These are phyloP conservation scores for Fusarium sambucinum DNA, from an alignment of 2,329 filamentous ascomycete species.

Conservation along the genomic window DNA sequence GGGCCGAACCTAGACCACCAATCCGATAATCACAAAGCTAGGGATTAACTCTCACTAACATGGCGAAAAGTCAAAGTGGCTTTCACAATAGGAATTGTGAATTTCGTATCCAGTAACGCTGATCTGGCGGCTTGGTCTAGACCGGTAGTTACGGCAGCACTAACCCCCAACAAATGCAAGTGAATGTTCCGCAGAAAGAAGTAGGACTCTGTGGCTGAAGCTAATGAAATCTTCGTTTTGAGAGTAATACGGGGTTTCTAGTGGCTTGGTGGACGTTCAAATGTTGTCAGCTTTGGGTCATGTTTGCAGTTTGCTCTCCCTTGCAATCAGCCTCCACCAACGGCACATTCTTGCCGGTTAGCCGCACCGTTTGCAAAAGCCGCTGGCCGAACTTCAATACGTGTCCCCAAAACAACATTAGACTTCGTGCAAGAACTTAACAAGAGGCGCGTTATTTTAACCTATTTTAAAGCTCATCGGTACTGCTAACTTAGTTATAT, in stretches of 20 bases:
- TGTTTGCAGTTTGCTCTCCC: background rate
- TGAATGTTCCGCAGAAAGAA: background rate
- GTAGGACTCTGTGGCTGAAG: slow-evolving; percentile 16
- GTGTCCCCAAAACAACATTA: background rate
- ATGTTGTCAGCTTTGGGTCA: background rate
- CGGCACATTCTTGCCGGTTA: slow-evolving; percentile 12
- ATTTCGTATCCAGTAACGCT: background rate
- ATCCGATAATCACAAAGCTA: background rate
- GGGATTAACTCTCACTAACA: background rate
- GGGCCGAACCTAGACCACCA: slow-evolving; percentile 22
- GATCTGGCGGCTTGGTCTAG: slow-evolving; percentile 1
- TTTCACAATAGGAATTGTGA: background rate
- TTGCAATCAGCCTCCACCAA: background rate
- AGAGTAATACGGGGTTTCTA: background rate
- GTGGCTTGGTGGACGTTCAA: background rate
- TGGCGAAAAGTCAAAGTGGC: background rate
- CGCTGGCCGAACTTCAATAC: background rate
- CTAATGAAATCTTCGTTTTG: background rate
- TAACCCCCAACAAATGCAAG: background rate
- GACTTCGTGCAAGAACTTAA: background rate
- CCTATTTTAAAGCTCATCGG: background rate
- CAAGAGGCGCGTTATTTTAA: background rate
- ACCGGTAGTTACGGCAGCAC: slow-evolving; percentile 5
- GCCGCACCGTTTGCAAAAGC: background rate
- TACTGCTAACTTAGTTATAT: background rate